phyloP scores from a whole-genome alignment of 2,329 filamentous ascomycete genomes.

The Stagonosporopsis chrysanthemi region DNA sequence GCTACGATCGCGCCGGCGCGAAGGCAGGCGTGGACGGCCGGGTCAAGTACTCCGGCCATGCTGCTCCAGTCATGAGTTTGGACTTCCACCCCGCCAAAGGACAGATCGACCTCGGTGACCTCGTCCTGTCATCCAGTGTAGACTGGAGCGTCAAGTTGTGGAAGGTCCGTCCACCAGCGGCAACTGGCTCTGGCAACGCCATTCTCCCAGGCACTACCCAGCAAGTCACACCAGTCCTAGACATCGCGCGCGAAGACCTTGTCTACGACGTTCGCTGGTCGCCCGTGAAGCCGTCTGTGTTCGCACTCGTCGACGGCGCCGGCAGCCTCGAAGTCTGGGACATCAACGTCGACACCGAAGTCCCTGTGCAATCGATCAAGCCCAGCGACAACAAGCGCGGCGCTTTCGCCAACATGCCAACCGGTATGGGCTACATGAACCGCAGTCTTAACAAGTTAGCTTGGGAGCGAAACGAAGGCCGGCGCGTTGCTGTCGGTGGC shows the following conservation, averaged over 20 bases:
- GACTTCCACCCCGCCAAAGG: slow-evolving; percentile 94
- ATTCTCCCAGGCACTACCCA: slow-evolving; percentile 48
- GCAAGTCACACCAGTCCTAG: slow-evolving; percentile 77
- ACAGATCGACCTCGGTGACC: slow-evolving; percentile 90
- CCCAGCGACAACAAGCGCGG: slow-evolving; percentile 64
- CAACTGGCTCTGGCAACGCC: slow-evolving; percentile 61
- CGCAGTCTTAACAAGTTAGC: slow-evolving; percentile 92
- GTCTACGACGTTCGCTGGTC: slow-evolving; percentile 98
- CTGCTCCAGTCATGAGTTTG: slow-evolving; percentile 93
- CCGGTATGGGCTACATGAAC: slow-evolving; percentile 68
- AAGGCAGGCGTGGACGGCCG: slow-evolving; percentile 94
- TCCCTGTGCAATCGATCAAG: slow-evolving; percentile 81
- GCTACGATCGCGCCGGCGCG: slow-evolving; percentile 95
- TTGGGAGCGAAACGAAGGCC: slow-evolving; percentile 91
- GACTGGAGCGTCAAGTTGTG: slow-evolving; percentile 98
- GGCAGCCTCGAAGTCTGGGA: slow-evolving; percentile 96
- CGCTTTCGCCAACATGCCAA: slow-evolving; percentile 47
- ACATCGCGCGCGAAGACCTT: slow-evolving; percentile 92
- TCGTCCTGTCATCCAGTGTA: slow-evolving; percentile 88
- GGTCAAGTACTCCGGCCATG: slow-evolving; percentile 87
- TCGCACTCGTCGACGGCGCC: slow-evolving; percentile 91
- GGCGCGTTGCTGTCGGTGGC: slow-evolving; percentile 85
- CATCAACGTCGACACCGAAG: slow-evolving; percentile 88
- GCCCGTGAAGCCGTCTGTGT: slow-evolving; percentile 90
- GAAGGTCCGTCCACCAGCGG: slow-evolving; percentile 86